A percentile compares a stretch with the other conserved stretches of the same genome.
These are phyloP conservation scores for Schizonepeta tenuifolia DNA, from an alignment of 257 asterid genomes.

Conservation along the genomic window DNA sequence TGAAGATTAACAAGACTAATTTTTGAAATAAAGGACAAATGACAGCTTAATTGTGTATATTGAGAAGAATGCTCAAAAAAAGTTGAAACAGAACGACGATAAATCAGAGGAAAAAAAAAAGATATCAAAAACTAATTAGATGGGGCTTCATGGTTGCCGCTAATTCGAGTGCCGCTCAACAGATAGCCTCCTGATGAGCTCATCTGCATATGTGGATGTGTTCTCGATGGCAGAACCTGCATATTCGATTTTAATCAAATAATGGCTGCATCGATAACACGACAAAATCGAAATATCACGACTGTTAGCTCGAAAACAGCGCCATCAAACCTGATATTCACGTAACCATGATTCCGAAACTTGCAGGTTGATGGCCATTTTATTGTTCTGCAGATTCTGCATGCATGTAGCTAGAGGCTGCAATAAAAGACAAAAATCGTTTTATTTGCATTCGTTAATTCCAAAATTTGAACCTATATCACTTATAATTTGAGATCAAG, in stretches of 20 bases:
- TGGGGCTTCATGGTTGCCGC: conserved; percentile 28
- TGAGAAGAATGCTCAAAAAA: not conserved
- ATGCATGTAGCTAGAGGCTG: conserved; percentile 94
- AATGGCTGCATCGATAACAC: not conserved
- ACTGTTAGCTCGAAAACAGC: not conserved
- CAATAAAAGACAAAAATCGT: conserved; percentile 28
- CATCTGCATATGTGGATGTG: conserved; percentile 98
- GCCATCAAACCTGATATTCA: conserved; percentile 78
- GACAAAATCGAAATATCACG: not conserved
- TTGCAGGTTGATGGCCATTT: conserved; percentile 86
- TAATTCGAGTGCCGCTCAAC: conserved; percentile 75
- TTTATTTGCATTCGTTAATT: not conserved
- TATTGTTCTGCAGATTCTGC: conserved; percentile 82
- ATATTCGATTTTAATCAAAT: not conserved
- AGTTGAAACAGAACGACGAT: not conserved
- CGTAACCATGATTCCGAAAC: conserved; percentile 87
- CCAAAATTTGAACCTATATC: not conserved
- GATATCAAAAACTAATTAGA: conserved; percentile 9
- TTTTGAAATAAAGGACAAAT: too few species aligned
- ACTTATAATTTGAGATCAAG: not conserved
- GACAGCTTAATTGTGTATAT: too few species aligned
- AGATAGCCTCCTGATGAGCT: conserved; percentile 86
- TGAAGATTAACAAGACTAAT: too few species aligned
- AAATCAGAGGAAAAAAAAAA: not conserved
- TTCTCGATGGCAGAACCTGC: conserved; percentile 94